These are phyloP conservation scores for Trametes maxima DNA, from an alignment of 768 basidiomycete species.

Conservation along the genomic window DNA sequence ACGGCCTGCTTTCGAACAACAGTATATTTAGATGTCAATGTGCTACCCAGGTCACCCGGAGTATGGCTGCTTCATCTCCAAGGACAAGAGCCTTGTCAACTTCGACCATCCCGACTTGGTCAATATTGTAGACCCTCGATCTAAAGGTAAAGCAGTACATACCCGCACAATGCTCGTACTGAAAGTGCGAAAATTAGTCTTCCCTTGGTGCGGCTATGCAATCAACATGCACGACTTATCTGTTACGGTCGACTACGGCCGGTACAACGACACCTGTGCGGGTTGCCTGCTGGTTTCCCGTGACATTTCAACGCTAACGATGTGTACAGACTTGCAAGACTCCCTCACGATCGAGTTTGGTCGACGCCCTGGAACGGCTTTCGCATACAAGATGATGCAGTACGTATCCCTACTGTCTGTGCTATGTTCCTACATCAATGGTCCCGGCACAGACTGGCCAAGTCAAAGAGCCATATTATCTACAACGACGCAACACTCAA, in stretches of 20 bases:
- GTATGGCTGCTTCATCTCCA: conserved; percentile 90
- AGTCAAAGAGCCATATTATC: conserved; percentile 75
- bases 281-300: conserved; percentile 15
- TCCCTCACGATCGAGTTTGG: conserved; percentile 73
- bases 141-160: conserved; percentile 37
- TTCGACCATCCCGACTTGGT: conserved; percentile 65
- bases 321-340: conserved; percentile 55
- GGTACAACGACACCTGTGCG: conserved; percentile 63
- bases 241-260: conserved; percentile 75
- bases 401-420: conserved; percentile 37
- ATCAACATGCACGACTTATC: conserved; percentile 80
- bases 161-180: too few species aligned
- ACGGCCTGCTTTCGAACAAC: background rate
- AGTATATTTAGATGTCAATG: too few species aligned
- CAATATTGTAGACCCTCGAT: conserved; percentile 52
- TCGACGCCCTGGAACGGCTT: conserved; percentile 63
- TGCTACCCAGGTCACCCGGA: conserved; percentile 73
- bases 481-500: conserved; percentile 80
- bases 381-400: conserved; percentile 76
- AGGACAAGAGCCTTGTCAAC: conserved; percentile 87
- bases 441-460: conserved; percentile 56
- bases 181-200: conserved; percentile 48
- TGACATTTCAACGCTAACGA: background rate
- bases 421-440: background rate
- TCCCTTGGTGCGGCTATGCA: conserved; percentile 91